phyloP scores from a whole-genome alignment of 306 rosid species.

The Adenanthera pavonina region DNA sequence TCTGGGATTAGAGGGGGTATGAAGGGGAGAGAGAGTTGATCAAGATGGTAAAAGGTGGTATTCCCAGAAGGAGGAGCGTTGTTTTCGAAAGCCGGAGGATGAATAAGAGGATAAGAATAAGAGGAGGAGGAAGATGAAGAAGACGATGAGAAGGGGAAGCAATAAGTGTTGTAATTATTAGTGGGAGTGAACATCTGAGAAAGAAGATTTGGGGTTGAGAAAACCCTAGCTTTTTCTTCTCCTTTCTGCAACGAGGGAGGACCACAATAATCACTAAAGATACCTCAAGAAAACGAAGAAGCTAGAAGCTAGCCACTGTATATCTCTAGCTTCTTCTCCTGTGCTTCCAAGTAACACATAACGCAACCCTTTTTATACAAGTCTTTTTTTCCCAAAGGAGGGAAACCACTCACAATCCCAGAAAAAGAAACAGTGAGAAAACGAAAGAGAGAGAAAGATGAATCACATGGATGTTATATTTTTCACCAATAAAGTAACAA shows the following conservation, averaged over 20 bases:
- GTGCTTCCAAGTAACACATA: not conserved
- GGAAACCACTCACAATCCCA: conserved; percentile 32
- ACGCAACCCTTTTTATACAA: conserved; percentile 43
- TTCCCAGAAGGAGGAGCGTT: conserved; percentile 42
- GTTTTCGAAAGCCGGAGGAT: not conserved
- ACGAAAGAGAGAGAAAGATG: not conserved
- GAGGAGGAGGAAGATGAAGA: not conserved
- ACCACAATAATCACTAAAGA: conserved; percentile 6
- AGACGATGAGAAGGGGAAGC: conserved; percentile 36
- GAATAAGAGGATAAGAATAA: conserved; percentile 37
- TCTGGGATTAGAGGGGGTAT: conserved; percentile 47
- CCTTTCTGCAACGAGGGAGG: not conserved
- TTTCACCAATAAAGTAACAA: conserved; percentile 44
- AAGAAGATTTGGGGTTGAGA: conserved; percentile 18
- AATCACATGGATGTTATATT: not conserved
- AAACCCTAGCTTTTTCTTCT: conserved; percentile 46
- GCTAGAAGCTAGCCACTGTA: not conserved
- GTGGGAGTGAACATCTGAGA: conserved; percentile 67
- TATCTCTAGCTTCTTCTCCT: not conserved
- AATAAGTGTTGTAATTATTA: conserved; percentile 49
- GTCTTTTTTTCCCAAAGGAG: conserved; percentile 11
- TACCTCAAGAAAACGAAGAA: not conserved
- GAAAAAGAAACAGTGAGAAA: conserved; percentile 24
- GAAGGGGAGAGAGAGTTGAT: conserved; percentile 49
- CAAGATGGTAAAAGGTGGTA: conserved; percentile 45